Evolutionary conservation across 768 basidiomycete species (phyloP).

Genomic region (Suillus clintonianus): DNA sequence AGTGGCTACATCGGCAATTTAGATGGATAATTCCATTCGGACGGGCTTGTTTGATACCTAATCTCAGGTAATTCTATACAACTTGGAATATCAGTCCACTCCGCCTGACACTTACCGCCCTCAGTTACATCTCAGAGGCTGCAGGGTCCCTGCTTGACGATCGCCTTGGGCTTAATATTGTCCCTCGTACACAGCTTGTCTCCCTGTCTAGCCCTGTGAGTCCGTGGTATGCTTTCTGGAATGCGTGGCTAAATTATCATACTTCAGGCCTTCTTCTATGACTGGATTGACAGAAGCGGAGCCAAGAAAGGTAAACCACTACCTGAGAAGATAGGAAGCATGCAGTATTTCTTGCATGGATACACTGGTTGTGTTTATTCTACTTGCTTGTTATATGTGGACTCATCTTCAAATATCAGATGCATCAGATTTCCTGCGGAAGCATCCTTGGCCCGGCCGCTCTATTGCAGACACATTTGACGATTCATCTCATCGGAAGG

Average conservation of each 20-base stretch:
- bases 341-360: constrained; percentile 88
- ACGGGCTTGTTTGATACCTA: constrained; percentile 85
- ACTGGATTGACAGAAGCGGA: constrained; percentile 84
- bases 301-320: constrained; percentile 82
- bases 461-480: constrained; percentile 85
- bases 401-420: constrained; percentile 42
- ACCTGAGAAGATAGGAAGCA: constrained; percentile 87
- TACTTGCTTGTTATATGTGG: not conserved
- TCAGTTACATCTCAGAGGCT: constrained; percentile 85
- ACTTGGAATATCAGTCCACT: not conserved
- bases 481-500: constrained; percentile 77
- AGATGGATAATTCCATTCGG: constrained; percentile 92
- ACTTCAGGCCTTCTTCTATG: constrained; percentile 83
- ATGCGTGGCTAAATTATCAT: constrained; percentile 4
- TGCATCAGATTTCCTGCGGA: constrained; percentile 84
- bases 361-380: constrained; percentile 55
- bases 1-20: constrained; percentile 88
- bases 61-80: constrained; percentile 59
- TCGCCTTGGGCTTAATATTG: constrained; percentile 74
- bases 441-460: constrained; percentile 87
- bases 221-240: constrained; percentile 1
- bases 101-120: not conserved
- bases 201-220: constrained; percentile 72
- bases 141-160: constrained; percentile 84
- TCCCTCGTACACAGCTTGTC: constrained; percentile 83